These are phyloP conservation scores for Gastrodia elata DNA, from an alignment of 106 monocot genomes.

Conservation along the genomic window DNA sequence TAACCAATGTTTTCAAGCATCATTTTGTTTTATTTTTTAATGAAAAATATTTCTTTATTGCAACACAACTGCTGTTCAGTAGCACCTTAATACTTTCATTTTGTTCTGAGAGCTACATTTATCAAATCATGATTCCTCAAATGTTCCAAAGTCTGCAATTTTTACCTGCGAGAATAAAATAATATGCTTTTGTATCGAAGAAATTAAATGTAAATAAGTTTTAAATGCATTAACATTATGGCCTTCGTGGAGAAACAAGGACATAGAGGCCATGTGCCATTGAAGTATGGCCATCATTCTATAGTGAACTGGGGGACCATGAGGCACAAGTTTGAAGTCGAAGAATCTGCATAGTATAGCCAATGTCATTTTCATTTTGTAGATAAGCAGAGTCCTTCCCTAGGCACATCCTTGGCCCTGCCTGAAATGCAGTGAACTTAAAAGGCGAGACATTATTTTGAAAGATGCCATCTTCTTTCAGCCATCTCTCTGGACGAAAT, in stretches of 20 bases:
- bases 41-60: too few species aligned
- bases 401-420: slow-evolving; percentile 82
- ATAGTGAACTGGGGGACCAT: slow-evolving; percentile 51
- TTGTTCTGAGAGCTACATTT: too few species aligned
- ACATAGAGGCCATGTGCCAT: slow-evolving; percentile 84
- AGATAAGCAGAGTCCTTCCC: slow-evolving; percentile 89
- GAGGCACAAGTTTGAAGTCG: slow-evolving; percentile 36
- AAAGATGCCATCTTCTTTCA: slow-evolving; percentile 39
- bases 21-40: too few species aligned
- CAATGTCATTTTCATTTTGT: slow-evolving; percentile 89
- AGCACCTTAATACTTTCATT: too few species aligned
- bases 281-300: slow-evolving; percentile 84
- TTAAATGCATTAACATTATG: too few species aligned
- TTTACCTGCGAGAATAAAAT: too few species aligned
- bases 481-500: slow-evolving; percentile 79
- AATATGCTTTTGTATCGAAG: too few species aligned
- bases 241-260: slow-evolving; percentile 16
- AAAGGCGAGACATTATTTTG: slow-evolving; percentile 62
- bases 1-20: too few species aligned
- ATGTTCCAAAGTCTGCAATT: too few species aligned
- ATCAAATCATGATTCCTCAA: too few species aligned
- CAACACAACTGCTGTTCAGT: too few species aligned
- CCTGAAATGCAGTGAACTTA: slow-evolving; percentile 96
- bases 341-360: slow-evolving; percentile 82
- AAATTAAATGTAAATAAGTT: too few species aligned